Base-by-base conservation (phyloP, 1,284 basidiomycete genomes). In the Irpex sp. region DNA sequence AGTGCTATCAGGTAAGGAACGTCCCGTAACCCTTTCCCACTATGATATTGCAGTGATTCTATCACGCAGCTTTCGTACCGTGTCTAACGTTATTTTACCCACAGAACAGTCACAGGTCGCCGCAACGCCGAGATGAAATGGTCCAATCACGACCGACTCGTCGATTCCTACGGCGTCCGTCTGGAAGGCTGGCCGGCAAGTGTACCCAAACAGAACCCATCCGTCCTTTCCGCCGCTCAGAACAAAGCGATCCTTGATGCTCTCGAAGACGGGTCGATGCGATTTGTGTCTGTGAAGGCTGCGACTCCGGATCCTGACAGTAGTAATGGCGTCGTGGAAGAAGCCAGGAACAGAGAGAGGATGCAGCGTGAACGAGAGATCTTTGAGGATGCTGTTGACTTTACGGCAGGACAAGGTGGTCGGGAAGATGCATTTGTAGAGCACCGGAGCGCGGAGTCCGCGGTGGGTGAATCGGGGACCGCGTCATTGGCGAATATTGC, bases 101-200 rank as follows among this genome's bases (percentile, higher is more conserved):
- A 54, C 67, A 87, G 85, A 70, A 70, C 77, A 11, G 78, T 77
- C 8, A 85, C 84, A 65, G 86, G 86, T 8, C 72, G 84, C 13
- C 83, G 83, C 3, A 85, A 79, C 63, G 87, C 87, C 21, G 87
- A 89, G 67, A 89, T 89, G 87, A 88, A 85, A 72, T 89, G 87
- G 87, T 83, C 84, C 3, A 87, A 86, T 68, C 86, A 83, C 61
- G 80, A 84, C 31, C 79, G 82, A 58, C 72, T 89, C 37, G 40
- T 44, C 40, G 66, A 67, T 26, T 70, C 74, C 4, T 88, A 86
- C 67, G 84, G 84, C n/a, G 83, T 88, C 34, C 79, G 77, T 54
- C 71, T 89, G 47, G 75, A 83, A 13, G 87, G 87, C 40, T 89
- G 87, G 87, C 87, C 87, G 15, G 63, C 77, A 17, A 74, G 75